Conservation (phyloP, 2,329 filamentous ascomycete species). For the Colletotrichum noveboracense region DNA sequence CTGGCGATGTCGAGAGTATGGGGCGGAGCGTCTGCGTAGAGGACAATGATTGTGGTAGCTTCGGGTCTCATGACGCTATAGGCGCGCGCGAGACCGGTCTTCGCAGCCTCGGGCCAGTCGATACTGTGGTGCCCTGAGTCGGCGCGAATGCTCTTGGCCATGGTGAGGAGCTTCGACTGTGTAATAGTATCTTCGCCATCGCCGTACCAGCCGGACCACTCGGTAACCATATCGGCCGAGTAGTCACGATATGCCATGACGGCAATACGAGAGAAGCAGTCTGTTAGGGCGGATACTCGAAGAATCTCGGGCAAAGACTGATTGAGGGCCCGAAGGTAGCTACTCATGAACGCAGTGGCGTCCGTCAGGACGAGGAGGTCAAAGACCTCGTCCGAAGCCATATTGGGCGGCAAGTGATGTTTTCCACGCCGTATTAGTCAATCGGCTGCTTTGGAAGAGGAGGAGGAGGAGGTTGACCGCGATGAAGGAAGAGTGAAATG, state of each 20-base stretch:
- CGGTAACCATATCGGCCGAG: constrained; percentile 28
- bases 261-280: constrained; percentile 54
- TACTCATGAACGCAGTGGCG: constrained; percentile 49
- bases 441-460: too few relatives aligned
- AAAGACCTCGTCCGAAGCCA: constrained; percentile 28
- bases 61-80: constrained; percentile 51
- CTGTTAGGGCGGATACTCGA: constrained; percentile 51
- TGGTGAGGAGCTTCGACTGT: constrained; percentile 39
- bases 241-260: constrained; percentile 58
- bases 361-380: constrained; percentile 54
- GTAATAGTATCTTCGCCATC: constrained; percentile 23
- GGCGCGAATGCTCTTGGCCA: constrained; percentile 36
- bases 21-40: constrained; percentile 55
- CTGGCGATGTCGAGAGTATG: constrained; percentile 35
- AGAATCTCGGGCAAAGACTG: constrained; percentile 55
- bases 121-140: constrained; percentile 32
- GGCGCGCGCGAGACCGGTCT: constrained; percentile 52
- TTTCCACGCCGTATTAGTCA: neutral
- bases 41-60: constrained; percentile 52
- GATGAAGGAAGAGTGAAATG: neutral
- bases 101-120: constrained; percentile 53
- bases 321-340: constrained; percentile 47
- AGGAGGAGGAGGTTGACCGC: neutral
- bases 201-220: constrained; percentile 56
- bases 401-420: neutral